These are phyloP conservation scores for Lentinula lateritia DNA, from an alignment of 768 basidiomycete species.

Conservation along the genomic window DNA sequence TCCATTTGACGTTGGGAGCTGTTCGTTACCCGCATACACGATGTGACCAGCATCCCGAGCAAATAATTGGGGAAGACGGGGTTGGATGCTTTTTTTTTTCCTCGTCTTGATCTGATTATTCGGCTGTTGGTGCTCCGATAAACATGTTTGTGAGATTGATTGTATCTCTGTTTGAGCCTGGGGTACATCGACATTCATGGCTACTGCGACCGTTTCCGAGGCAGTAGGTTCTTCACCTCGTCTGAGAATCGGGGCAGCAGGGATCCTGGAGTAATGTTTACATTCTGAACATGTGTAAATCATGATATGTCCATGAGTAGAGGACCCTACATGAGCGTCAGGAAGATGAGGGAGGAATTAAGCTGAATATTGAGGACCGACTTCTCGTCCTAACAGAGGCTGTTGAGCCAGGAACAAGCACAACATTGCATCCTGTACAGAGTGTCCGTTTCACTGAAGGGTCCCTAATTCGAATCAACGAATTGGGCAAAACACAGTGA, in stretches of 20 bases:
- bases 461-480: slow-evolving; percentile 42
- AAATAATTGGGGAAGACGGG: slow-evolving; percentile 56
- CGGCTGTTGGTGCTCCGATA: not conserved
- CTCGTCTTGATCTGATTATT: slow-evolving; percentile 8
- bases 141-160: not conserved
- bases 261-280: slow-evolving; percentile 54
- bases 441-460: slow-evolving; percentile 78
- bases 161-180: not conserved
- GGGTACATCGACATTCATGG: not conserved
- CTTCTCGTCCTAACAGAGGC: slow-evolving; percentile 61
- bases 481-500: not conserved
- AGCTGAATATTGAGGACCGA: slow-evolving; percentile 24
- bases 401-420: slow-evolving; percentile 66
- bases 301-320: slow-evolving; percentile 48
- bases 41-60: slow-evolving; percentile 61
- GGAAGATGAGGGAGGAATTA: not conserved
- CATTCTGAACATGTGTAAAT: slow-evolving; percentile 58
- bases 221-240: not conserved
- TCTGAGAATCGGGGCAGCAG: slow-evolving; percentile 47
- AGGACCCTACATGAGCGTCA: slow-evolving; percentile 19
- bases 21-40: slow-evolving; percentile 60
- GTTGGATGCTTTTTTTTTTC: slow-evolving; percentile 18
- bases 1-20: slow-evolving; percentile 18
- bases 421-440: slow-evolving; percentile 61
- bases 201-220: not conserved